Evolutionary conservation across 2,329 filamentous ascomycete species (phyloP).

Genomic region (Didymella pinodella): DNA sequence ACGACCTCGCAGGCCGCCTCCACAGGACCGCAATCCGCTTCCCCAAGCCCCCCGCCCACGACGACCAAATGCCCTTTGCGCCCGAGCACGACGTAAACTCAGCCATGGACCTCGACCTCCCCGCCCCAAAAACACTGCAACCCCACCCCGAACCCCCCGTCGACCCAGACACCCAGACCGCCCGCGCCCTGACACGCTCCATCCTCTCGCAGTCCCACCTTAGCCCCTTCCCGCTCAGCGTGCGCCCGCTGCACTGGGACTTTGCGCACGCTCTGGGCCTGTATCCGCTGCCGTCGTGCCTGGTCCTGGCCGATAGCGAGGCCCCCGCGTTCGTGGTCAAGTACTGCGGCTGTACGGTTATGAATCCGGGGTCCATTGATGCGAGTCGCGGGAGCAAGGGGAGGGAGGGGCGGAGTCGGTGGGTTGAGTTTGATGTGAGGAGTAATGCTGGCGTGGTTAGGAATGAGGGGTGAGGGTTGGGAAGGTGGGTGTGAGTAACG

Average conservation of each 20-base stretch:
- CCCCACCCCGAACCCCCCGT: conserved; percentile 27
- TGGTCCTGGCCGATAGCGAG: conserved; percentile 84
- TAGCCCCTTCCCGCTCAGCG: conserved; percentile 81
- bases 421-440: conserved; percentile 78
- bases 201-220: conserved; percentile 90
- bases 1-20: conserved; percentile 83
- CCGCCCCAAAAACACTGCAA: conserved; percentile 21
- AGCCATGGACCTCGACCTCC: conserved; percentile 58
- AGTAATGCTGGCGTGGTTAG: conserved; percentile 39
- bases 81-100: conserved; percentile 48
- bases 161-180: conserved; percentile 56
- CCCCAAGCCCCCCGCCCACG: conserved; percentile 51
- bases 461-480: conserved; percentile 28
- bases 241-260: conserved; percentile 90
- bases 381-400: conserved; percentile 65
- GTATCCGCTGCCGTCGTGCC: conserved; percentile 85
- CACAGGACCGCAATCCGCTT: conserved; percentile 79
- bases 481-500: no score
- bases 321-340: conserved; percentile 84
- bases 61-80: conserved; percentile 37
- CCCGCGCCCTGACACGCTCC: conserved; percentile 85
- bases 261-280: conserved; percentile 77
- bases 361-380: conserved; percentile 86
- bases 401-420: conserved; percentile 71
- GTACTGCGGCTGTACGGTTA: conserved; percentile 93